A percentile compares a stretch with the other conserved stretches of the same genome.
Conservation (phyloP, 164 flowering plant species). For the Warburgia ugandensis region DNA sequence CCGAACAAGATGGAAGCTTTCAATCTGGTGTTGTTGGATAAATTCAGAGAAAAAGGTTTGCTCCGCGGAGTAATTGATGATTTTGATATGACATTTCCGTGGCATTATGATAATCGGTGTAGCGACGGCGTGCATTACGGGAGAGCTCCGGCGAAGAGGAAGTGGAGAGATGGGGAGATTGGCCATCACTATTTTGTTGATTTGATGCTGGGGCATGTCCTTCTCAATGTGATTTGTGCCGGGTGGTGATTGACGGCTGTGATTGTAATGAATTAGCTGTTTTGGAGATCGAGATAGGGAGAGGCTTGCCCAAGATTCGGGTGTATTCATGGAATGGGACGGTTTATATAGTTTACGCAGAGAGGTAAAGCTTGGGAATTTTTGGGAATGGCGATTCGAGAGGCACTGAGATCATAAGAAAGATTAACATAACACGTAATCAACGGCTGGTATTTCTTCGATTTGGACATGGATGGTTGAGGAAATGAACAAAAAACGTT, state of each 20-base stretch:
- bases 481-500: no score
- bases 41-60: conserved; percentile 43
- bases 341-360: no score
- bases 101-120: conserved; percentile 89
- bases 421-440: no score
- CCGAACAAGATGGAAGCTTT: conserved; percentile 85
- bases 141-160: conserved; percentile 60
- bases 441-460: no score
- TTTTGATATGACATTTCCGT: conserved; percentile 83
- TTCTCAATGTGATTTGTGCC: conserved; percentile 60
- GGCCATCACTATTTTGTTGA: conserved; percentile 97
- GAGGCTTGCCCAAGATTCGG: no score
- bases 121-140: conserved; percentile 99
- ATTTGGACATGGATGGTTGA: no score
- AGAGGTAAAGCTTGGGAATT: no score
- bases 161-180: conserved; percentile 86
- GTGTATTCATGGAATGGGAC: no score
- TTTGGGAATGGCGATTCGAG: no score
- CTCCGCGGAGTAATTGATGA: conserved; percentile 51
- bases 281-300: no score
- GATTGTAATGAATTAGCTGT: no score
- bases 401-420: no score
- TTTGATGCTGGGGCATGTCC: conserved; percentile 78
- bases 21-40: conserved; percentile 64
- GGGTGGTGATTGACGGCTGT: background rate